Base-by-base conservation (phyloP, 2,329 filamentous ascomycete genomes). In the Pseudogymnoascus sp. region DNA sequence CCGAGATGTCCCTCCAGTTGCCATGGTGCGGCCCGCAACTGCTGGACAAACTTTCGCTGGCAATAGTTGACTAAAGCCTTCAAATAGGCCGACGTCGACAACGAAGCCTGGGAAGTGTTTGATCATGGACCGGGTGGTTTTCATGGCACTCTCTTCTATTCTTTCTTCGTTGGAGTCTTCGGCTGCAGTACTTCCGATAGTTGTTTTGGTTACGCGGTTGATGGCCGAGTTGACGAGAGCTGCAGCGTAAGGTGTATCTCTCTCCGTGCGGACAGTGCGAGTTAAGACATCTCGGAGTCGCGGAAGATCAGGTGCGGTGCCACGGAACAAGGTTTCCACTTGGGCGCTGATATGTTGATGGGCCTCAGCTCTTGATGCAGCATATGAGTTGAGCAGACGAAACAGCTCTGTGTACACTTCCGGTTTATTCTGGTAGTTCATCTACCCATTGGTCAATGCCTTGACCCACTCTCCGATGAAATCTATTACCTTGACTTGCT, bases 181-280 rank as follows among this genome's bases (percentile, higher is more conserved):
- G n/a, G 46, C 26, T 10, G 46, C 46, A 10, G 46, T 56, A 11
- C 46, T 56, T 3, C 10, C 46, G 8, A 56, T 11, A 1, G 46
- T 56, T 28, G 10, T 12, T 33, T 53, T 56, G n/a, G 26, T 10
- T 12, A 16, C n/a, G 8, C 46, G 46, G 2, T 56, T 56, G 8
- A 56, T 56, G 46, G 26, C 46, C 10, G 46, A 56, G n/a, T 56
- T 31, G 26, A 56, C 46, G n/a, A 56, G 46, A 56, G 46, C n/a
- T 31, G 26, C 46, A 56, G 46, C 46, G 26, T 56, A 56, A 6
- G 26, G 26, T 4, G 46, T 33, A 12, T 6, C 46, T 28, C 26
- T 31, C 46, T 16, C 46, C n/a, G 12, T 19, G 11, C n/a, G 46
- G 33, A 56, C 10, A 16, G 46, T 33, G 6, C 28, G n/a, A 11